A percentile compares a stretch with the other conserved stretches of the same genome.
phyloP scores from a whole-genome alignment of 192 early-diverging fungal genomes.

The Thoreauomyces humboldtii region DNA sequence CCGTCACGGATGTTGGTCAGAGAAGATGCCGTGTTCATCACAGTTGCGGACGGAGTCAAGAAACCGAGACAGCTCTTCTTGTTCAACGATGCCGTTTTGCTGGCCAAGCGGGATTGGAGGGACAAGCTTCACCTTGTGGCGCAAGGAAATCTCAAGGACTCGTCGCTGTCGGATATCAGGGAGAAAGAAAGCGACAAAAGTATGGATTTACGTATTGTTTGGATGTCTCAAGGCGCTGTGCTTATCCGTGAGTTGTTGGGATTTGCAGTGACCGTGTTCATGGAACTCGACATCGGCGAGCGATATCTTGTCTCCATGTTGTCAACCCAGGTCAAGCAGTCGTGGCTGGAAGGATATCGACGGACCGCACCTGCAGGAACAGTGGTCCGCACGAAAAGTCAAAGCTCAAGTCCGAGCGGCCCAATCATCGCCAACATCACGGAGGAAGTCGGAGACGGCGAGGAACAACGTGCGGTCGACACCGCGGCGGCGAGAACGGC shows the following conservation, averaged over 20 bases:
- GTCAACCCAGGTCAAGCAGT: constrained; percentile 32
- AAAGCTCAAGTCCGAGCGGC: no score
- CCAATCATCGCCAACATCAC: no score
- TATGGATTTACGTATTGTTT: no score
- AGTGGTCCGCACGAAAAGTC: no score
- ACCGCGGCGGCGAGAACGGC: no score
- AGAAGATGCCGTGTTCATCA: constrained; percentile 43
- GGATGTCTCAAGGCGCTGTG: background rate
- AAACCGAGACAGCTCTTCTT: constrained; percentile 45
- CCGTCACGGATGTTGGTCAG: constrained; percentile 47
- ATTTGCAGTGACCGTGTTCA: no score
- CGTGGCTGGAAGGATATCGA: constrained; percentile 53
- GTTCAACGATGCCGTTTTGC: constrained; percentile 53
- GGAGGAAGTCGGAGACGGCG: no score
- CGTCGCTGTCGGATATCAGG: constrained; percentile 44
- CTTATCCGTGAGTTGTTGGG: no score
- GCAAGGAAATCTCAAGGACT: constrained; percentile 40
- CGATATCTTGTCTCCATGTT: constrained; percentile 40
- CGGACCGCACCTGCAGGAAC: background rate
- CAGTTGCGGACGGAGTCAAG: constrained; percentile 13
- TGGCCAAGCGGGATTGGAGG: constrained; percentile 52
- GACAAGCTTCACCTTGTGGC: constrained; percentile 50
- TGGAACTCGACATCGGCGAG: constrained; percentile 8
- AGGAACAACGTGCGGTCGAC: no score
- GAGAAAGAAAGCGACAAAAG: constrained; percentile 24